A percentile compares a stretch with the other conserved stretches of the same genome.
These are phyloP conservation scores for Eucalyptus victrix DNA, from an alignment of 345 rosid genomes.

Conservation along the genomic window DNA sequence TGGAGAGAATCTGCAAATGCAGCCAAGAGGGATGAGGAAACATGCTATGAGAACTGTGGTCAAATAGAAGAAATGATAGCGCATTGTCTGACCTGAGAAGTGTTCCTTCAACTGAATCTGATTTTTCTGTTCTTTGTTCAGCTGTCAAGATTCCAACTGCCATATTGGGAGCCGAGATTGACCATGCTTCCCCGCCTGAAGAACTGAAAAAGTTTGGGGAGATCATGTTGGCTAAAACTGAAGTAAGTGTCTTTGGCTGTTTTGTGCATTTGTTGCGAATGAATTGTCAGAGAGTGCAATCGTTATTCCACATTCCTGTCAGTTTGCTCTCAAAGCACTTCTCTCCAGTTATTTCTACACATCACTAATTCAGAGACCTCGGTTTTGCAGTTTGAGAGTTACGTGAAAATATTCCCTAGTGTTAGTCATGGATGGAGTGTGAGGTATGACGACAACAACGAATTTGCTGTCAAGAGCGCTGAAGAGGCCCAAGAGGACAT, in stretches of 20 bases:
- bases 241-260: not conserved
- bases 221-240: conserved; percentile 10
- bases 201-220: conserved; percentile 16
- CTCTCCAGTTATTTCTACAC: not conserved
- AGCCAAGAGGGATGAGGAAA: not conserved
- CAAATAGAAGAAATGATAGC: not conserved
- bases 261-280: not conserved
- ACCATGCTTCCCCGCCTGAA: conserved; percentile 10
- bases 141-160: conserved; percentile 27
- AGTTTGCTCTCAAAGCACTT: not conserved
- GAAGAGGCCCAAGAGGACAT: not conserved
- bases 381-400: not conserved
- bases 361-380: not conserved
- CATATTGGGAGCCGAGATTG: conserved; percentile 32
- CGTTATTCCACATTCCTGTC: not conserved
- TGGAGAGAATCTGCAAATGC: not conserved
- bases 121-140: not conserved
- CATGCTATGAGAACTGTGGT: not conserved
- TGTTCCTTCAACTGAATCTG: not conserved
- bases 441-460: conserved; percentile 29
- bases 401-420: conserved; percentile 42
- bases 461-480: not conserved
- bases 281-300: not conserved
- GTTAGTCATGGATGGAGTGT: conserved; percentile 68
- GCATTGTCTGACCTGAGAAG: not conserved